These are phyloP conservation scores for Metschnikowia peoriensis DNA, from an alignment of 805 yeast species.

Conservation along the genomic window DNA sequence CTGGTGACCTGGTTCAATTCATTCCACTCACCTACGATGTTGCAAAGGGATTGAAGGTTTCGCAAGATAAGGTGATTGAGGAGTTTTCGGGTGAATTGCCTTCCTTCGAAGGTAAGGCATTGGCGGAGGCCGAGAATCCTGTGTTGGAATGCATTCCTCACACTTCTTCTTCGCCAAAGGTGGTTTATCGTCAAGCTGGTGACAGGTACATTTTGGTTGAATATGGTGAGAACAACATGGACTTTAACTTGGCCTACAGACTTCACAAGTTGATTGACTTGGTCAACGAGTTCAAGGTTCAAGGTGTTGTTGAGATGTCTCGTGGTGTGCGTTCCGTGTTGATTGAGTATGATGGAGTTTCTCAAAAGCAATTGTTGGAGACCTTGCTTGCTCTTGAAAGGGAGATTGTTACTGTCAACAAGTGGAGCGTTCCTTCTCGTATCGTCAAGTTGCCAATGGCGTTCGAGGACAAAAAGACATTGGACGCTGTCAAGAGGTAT, in stretches of 20 bases:
- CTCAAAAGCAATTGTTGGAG: conserved; percentile 61
- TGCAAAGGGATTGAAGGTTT: conserved; percentile 62
- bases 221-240: conserved; percentile 87
- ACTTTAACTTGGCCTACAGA: conserved; percentile 80
- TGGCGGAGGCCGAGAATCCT: conserved; percentile 60
- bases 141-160: conserved; percentile 54
- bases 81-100: conserved; percentile 45
- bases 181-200: conserved; percentile 94
- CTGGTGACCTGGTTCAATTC: conserved; percentile 84
- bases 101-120: conserved; percentile 20
- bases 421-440: conserved; percentile 86
- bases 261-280: conserved; percentile 77
- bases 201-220: conserved; percentile 90
- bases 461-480: conserved; percentile 86
- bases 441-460: conserved; percentile 90
- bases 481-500: conserved; percentile 88
- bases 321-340: conserved; percentile 95
- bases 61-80: conserved; percentile 58
- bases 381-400: conserved; percentile 72
- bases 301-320: conserved; percentile 92
- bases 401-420: conserved; percentile 67
- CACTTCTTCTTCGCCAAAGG: conserved; percentile 56
- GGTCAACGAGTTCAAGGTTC: conserved; percentile 62
- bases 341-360: conserved; percentile 75
- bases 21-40: conserved; percentile 68